Conservation (phyloP, 495 filamentous ascomycete genomes). For the Pseudoneurospora amorphoporcata region DNA sequence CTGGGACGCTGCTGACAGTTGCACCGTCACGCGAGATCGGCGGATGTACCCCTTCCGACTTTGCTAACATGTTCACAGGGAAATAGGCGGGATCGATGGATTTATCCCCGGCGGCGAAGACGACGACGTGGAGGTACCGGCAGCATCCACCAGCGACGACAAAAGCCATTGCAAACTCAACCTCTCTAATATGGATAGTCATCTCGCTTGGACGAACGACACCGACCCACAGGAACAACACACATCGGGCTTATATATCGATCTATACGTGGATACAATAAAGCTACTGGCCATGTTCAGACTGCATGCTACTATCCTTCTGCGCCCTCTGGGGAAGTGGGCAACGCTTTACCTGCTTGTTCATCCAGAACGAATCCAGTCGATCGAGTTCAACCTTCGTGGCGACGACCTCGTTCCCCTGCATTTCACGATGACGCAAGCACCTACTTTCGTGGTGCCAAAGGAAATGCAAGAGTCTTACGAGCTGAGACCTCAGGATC, state of each 20-base stretch:
- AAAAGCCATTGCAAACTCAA: not conserved
- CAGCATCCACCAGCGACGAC: not conserved
- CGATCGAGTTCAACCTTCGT: not conserved
- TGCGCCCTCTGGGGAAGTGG: no score
- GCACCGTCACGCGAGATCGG: not conserved
- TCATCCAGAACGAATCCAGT: slow-evolving; percentile 1
- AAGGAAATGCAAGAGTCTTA: not conserved
- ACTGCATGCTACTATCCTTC: no score
- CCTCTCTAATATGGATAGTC: not conserved
- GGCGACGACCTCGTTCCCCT: not conserved
- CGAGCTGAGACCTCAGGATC: not conserved
- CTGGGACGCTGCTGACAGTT: not conserved
- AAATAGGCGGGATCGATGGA: no score
- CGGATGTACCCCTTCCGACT: not conserved
- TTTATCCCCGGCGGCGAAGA: not conserved
- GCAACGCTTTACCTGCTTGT: not conserved
- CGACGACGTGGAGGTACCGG: not conserved
- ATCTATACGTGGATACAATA: not conserved
- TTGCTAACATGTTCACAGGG: not conserved
- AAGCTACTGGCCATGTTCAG: not conserved
- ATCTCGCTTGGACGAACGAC: not conserved
- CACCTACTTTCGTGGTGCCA: not conserved
- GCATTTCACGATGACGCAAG: not conserved
- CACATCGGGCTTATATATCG: not conserved
- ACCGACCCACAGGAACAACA: not conserved